Percentiles rank a stretch among this genome's conserved stretches.
These are phyloP conservation scores for Penicillium nordicum DNA, from an alignment of 2,329 filamentous ascomycete genomes.

Conservation along the genomic window DNA sequence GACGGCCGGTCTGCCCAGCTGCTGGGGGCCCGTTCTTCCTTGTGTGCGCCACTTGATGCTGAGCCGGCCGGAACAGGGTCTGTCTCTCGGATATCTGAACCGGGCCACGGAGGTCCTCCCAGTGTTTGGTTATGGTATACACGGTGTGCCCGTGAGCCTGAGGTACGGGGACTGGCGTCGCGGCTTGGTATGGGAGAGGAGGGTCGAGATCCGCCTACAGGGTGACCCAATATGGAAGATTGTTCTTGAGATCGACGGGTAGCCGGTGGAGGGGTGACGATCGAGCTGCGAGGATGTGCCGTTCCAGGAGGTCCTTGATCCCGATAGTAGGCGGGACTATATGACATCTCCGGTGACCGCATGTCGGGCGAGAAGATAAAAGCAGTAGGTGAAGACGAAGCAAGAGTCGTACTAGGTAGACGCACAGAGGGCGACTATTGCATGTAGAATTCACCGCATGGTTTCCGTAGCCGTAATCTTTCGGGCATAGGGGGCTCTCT, in stretches of 20 bases:
- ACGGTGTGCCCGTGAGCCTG: conserved; percentile 25
- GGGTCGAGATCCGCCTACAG: conserved; percentile 9
- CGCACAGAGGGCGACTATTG: conserved; percentile 21
- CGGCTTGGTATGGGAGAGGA: conserved; percentile 13
- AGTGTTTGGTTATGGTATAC: conserved; percentile 10
- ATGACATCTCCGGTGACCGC: conserved; percentile 36
- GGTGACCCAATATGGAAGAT: conserved; percentile 14
- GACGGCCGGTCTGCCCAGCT: conserved; percentile 37
- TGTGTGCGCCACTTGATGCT: conserved; percentile 26
- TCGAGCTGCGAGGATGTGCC: conserved; percentile 20
- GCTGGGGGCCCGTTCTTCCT: conserved; percentile 30
- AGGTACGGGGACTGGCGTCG: conserved; percentile 22
- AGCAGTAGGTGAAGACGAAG: conserved; percentile 11
- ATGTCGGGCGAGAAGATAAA: conserved; percentile 20
- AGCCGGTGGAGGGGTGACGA: conserved; percentile 19
- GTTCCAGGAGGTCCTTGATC: conserved; percentile 26
- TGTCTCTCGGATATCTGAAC: conserved; percentile 20
- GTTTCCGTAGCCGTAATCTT: conserved; percentile 9
- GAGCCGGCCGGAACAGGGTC: conserved; percentile 25
- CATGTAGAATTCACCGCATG: conserved; percentile 22
- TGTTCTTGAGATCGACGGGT: conserved; percentile 20
- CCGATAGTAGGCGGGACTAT: conserved; percentile 35
- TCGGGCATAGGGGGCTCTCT: conserved; percentile 7
- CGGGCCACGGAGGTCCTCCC: conserved; percentile 19
- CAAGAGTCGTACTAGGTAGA: conserved; percentile 17